These are phyloP conservation scores for Haplosporangium sp. DNA, from an alignment of 371 early-diverging fungal genomes.

Conservation along the genomic window DNA sequence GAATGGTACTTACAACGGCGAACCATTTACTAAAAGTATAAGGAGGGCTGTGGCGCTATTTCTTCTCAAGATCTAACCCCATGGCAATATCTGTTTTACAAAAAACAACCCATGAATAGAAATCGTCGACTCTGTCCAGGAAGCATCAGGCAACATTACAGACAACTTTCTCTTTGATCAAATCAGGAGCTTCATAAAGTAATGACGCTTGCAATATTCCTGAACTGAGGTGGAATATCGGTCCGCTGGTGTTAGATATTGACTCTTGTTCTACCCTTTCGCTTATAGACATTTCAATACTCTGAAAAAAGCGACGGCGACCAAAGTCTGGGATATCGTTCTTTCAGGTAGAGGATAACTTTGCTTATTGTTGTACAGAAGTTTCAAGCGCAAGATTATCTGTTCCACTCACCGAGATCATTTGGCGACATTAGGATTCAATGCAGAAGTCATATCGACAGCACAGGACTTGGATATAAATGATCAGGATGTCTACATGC, in stretches of 20 bases:
- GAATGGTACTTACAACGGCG: slow-evolving; percentile 53
- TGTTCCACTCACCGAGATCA: slow-evolving; percentile 38
- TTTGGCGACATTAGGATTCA: slow-evolving; percentile 64
- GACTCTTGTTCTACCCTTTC: not conserved
- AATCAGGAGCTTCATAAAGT: slow-evolving; percentile 80
- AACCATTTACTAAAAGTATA: not conserved
- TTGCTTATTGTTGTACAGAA: slow-evolving; percentile 24
- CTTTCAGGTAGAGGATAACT: slow-evolving; percentile 64
- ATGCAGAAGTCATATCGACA: slow-evolving; percentile 68
- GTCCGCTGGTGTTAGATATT: not conserved
- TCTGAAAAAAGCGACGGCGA: slow-evolving; percentile 40
- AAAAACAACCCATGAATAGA: slow-evolving; percentile 51
- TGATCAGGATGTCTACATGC: slow-evolving; percentile 74
- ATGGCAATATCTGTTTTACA: no score
- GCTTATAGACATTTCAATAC: slow-evolving; percentile 37
- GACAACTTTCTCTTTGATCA: slow-evolving; percentile 68
- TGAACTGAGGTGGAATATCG: not conserved
- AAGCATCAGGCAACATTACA: slow-evolving; percentile 65
- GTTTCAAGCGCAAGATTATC: slow-evolving; percentile 22
- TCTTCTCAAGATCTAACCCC: not conserved
- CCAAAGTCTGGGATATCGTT: slow-evolving; percentile 67
- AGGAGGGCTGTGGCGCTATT: not conserved
- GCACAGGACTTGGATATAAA: slow-evolving; percentile 69
- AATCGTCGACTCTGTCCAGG: slow-evolving; percentile 72
- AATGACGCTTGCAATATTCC: slow-evolving; percentile 13